Conservation (phyloP, 305 asterid genomes). For the Lippia alba region DNA sequence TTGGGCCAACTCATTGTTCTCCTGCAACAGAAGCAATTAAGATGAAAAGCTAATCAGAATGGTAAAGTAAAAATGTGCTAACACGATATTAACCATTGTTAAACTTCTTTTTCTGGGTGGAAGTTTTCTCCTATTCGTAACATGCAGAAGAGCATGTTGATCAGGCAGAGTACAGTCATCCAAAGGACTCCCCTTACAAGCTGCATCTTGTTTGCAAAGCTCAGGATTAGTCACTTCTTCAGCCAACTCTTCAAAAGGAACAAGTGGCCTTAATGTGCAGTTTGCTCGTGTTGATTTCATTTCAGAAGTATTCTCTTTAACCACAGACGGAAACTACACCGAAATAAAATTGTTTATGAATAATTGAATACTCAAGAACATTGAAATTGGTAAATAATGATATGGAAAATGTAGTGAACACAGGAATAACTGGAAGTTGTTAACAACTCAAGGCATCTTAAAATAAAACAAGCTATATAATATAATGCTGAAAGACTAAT, state of each 20-base stretch:
- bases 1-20: constrained; percentile 53
- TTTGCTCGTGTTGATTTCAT: constrained; percentile 52
- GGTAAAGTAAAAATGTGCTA: constrained; percentile 20
- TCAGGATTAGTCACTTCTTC: constrained; percentile 49
- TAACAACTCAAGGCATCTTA: constrained; percentile 24
- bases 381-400: constrained; percentile 7
- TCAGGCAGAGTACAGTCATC: constrained; percentile 67
- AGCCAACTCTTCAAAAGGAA: constrained; percentile 74
- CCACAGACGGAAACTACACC: constrained; percentile 56
- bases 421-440: constrained; percentile 2
- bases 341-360: constrained; percentile 35
- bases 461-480: constrained; percentile 15
- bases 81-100: constrained; percentile 55
- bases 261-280: constrained; percentile 52
- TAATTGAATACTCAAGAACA: constrained; percentile 22
- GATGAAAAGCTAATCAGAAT: constrained; percentile 18
- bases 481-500: constrained; percentile 4
- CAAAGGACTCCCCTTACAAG: constrained; percentile 37
- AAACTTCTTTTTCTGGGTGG: constrained; percentile 66
- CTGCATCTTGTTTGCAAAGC: constrained; percentile 49
- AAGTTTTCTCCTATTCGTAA: constrained; percentile 85
- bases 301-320: constrained; percentile 55
- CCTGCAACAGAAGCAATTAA: constrained; percentile 56
- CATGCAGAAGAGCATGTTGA: constrained; percentile 74
- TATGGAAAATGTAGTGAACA: constrained; percentile 10